Evolutionary conservation across 352 stramenopile species (phyloP).

Genomic region (Phytophthora niederhauseri): DNA sequence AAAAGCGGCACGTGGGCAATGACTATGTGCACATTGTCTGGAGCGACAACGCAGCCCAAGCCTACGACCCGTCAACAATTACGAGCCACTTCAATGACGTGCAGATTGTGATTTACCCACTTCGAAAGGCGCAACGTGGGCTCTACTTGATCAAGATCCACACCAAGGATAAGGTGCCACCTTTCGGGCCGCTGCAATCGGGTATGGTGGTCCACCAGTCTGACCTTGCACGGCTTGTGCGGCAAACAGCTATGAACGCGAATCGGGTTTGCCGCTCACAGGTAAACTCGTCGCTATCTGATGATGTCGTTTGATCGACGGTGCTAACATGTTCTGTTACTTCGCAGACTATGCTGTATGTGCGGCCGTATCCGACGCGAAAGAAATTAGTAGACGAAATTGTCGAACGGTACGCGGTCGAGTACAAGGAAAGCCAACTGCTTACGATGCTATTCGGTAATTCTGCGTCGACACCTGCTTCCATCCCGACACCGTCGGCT

Average conservation of each 20-base stretch:
- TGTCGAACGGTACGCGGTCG: constrained; percentile 81
- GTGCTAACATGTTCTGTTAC: constrained; percentile 9
- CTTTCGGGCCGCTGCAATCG: constrained; percentile 81
- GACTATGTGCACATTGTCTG: constrained; percentile 90
- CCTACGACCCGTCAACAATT: constrained; percentile 86
- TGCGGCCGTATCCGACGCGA: constrained; percentile 84
- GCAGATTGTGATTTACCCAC: constrained; percentile 84
- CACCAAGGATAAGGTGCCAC: constrained; percentile 81
- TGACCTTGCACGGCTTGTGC: constrained; percentile 75
- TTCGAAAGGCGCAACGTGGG: constrained; percentile 62
- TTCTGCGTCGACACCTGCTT: constrained; percentile 27
- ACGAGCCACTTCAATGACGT: constrained; percentile 92
- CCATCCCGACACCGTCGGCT: constrained; percentile 21
- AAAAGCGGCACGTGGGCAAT: constrained; percentile 90
- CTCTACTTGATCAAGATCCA: constrained; percentile 83
- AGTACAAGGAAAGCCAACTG: constrained; percentile 89
- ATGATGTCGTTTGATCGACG: not conserved
- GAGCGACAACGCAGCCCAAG: constrained; percentile 80
- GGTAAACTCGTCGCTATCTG: constrained; percentile 34
- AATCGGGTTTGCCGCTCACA: constrained; percentile 87
- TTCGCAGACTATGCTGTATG: constrained; percentile 78
- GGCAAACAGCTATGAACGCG: constrained; percentile 89
- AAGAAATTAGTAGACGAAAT: constrained; percentile 91
- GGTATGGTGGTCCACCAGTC: constrained; percentile 83
- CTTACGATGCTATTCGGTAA: constrained; percentile 78